Percentiles rank a stretch among this genome's conserved stretches.
Conservation (phyloP, 2,329 filamentous ascomycete species). For the Esteya vermicola region DNA sequence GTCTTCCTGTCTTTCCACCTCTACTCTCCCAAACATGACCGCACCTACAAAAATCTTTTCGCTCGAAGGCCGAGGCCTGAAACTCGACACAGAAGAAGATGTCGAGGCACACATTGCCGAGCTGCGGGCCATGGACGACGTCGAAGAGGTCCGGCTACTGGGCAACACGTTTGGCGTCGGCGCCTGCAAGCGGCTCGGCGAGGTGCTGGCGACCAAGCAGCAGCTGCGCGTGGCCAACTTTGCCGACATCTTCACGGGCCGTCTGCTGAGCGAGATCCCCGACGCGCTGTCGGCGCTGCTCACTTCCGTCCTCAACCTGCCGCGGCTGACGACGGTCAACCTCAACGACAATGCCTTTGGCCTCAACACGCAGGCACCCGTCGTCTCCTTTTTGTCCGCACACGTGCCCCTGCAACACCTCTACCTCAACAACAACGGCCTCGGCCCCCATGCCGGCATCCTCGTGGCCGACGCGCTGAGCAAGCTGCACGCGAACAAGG, state of each 20-base stretch:
- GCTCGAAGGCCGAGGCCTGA: conserved; percentile 80
- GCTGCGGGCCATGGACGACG: conserved; percentile 54
- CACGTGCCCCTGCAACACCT: conserved; percentile 88
- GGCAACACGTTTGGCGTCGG: conserved; percentile 89
- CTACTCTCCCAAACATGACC: conserved; percentile 25
- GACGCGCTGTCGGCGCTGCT: conserved; percentile 75
- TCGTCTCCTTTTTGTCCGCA: conserved; percentile 79
- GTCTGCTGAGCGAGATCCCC: conserved; percentile 86
- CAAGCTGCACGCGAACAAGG: conserved; percentile 72
- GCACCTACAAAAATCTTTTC: conserved; percentile 60
- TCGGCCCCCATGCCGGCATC: conserved; percentile 82
- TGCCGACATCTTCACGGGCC: conserved; percentile 94
- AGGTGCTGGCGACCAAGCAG: conserved; percentile 74
- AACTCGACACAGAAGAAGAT: conserved; percentile 79
- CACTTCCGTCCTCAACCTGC: conserved; percentile 71
- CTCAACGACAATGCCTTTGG: conserved; percentile 98
- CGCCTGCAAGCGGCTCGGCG: conserved; percentile 72
- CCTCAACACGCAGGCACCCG: conserved; percentile 81
- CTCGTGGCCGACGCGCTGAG: conserved; percentile 79
- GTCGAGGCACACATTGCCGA: conserved; percentile 70
- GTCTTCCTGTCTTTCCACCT: background rate
- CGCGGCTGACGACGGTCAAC: conserved; percentile 80
- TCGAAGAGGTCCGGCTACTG: conserved; percentile 74
- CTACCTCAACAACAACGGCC: conserved; percentile 95
- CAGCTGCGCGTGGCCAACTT: conserved; percentile 74